Base-by-base conservation (phyloP, 2,329 filamentous ascomycete species). In the Aspergillus pseudonomiae region DNA sequence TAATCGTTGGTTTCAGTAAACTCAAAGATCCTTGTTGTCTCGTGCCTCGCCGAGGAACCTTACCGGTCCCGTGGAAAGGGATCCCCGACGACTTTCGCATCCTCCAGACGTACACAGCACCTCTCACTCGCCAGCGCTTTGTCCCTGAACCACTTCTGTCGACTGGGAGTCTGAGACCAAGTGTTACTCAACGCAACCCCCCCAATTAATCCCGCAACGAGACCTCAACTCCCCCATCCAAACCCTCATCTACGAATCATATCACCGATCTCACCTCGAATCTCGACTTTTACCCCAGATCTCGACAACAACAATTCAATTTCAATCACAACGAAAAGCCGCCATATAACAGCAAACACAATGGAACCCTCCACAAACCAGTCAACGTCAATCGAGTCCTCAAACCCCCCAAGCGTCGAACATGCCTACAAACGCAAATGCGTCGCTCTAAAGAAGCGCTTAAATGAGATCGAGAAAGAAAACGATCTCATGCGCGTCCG, bases 341-440 rank as follows among this genome's bases (percentile, higher is more conserved):
- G 2, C 21, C 32, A 39, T n/a, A 56, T 4, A 65, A 70, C 46
- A 14, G 5, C 28, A 11, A 30, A n/a, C 48, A 32, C 48, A 65
- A 78, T 77, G 74, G 75, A 78, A 39, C 46, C 71, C 11, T 43
- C 69, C 43, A 34, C 48, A 66, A 68, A 67, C 45, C 64, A 71
- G 43, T 54, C 71, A 36, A 65, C 67, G 43, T 70, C 71, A 53
- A 62, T 69, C 67, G 75, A 64, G 76, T 71, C 74, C 36, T 65
- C 83, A 14, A 85, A 89, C 62, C 93, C 94, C 24, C 94, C 95
- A 19, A 96, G 93, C 19, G 93, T 98, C 67, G 94, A 99, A 80
- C 91, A 94, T 77, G 94, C 94, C 57, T 99, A 98, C 80, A 93
- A 95, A 73, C 88, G 92, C 68, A 98, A 99, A 87, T 98, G 94